Evolutionary conservation across 2,329 filamentous ascomycete species (phyloP), one percentile per base, ranked within the genome.

Genomic region (Monilinia fructigena): DNA sequence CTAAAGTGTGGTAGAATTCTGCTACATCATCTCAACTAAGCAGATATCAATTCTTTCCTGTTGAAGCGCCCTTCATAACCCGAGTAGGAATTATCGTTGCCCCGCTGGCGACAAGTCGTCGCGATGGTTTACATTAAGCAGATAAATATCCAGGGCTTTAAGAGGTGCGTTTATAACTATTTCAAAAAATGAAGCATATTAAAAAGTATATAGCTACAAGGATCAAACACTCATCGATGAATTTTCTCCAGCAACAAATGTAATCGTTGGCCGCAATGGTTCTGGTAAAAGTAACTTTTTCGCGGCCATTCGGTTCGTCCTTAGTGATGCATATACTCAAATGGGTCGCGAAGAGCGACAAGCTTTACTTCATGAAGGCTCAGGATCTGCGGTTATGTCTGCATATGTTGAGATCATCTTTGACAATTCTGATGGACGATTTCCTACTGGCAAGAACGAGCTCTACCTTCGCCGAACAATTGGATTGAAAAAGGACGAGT

Each of bases 281-380:
- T 98, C 95, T 3, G 95, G 95, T 76, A 99, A 99, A 85, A 97
- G 93, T 79, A 99, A 99, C 81, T 99, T 99, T 86, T 99, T 99
- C 80, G 94, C 95, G 62, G 95, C 95, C 55, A 97, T 99, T 79
- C 93, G 95, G 67, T 99, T 99, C 80, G 96, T 98, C 55, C 89
- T 99, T 70, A 95, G 93, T 79, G 95, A 99, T 87, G 92, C 93
- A 71, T 99, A 99, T 80, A 96, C 91, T 55, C 91, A 96, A 78
- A 92, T 99, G 86, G 92, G 90, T 70, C 90, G 94, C 74, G 95
- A 99, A 78, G 94, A 99, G 82, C 92, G 95, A 68, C 93, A 96
- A 79, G 93, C 92, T 40, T 86, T 99, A 47, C 85, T 99, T n/a
- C 95, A 99, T 78, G 96, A 99, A 83, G 96, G 96, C 52, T 96